These are phyloP conservation scores for Mytilinidion resinicola DNA, from an alignment of 495 filamentous ascomycete species.

Conservation along the genomic window DNA sequence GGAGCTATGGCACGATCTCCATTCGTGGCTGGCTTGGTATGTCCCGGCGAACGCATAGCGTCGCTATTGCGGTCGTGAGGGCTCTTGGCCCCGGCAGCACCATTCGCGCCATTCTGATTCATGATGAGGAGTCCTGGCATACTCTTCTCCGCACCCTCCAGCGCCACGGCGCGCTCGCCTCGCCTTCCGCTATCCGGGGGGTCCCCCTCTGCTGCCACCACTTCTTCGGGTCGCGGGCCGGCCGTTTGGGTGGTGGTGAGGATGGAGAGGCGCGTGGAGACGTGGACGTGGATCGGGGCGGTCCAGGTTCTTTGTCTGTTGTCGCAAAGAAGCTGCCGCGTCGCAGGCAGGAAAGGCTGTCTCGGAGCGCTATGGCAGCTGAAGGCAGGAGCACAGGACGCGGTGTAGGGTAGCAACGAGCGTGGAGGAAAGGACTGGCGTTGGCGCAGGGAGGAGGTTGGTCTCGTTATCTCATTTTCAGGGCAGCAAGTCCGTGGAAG, in stretches of 20 bases:
- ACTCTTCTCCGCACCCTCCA: constrained; percentile 19
- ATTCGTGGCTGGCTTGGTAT: constrained; percentile 16
- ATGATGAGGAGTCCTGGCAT: constrained; percentile 38
- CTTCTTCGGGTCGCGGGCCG: constrained; percentile 3
- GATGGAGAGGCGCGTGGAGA: neutral
- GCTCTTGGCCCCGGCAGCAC: constrained; percentile 19
- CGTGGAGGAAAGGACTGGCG: too few species aligned
- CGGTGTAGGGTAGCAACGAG: too few species aligned
- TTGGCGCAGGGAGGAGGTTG: too few species aligned
- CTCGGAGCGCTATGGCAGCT: too few species aligned
- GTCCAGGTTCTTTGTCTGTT: neutral
- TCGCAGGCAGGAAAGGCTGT: too few species aligned
- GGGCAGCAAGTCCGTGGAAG: too few species aligned
- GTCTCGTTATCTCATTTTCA: too few species aligned
- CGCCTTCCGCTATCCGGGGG: constrained; percentile 17
- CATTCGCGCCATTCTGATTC: constrained; percentile 29
- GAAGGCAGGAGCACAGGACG: too few species aligned
- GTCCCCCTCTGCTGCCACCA: constrained; percentile 17
- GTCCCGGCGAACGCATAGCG: constrained; percentile 10
- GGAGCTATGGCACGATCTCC: constrained; percentile 12
- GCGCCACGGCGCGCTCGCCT: constrained; percentile 16
- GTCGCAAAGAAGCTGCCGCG: neutral
- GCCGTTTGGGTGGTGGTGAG: constrained; percentile 16
- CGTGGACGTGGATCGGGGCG: neutral
- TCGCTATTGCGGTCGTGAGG: constrained; percentile 8